These are phyloP conservation scores for Boletus eberwhitei DNA, from an alignment of 768 basidiomycete species.

Conservation along the genomic window DNA sequence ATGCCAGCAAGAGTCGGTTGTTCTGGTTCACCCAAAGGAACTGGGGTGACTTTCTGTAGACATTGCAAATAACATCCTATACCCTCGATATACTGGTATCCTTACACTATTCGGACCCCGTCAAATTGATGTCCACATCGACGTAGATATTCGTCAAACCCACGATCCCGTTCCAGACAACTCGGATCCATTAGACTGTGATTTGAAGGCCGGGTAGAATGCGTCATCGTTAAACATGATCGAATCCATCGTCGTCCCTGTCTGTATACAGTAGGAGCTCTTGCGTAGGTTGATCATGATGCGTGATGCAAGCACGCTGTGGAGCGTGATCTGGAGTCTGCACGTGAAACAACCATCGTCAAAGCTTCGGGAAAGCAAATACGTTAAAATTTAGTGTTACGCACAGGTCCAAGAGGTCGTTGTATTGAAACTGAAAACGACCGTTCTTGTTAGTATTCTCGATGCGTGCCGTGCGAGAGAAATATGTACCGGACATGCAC, in stretches of 20 bases:
- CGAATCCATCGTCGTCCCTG: not conserved
- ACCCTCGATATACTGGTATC: not conserved
- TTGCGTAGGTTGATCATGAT: conserved; percentile 14
- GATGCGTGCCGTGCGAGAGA: not conserved
- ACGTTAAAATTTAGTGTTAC: not conserved
- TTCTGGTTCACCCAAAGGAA: not conserved
- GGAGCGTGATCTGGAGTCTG: conserved; percentile 4
- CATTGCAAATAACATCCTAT: not conserved
- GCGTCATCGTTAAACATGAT: not conserved
- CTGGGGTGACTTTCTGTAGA: not conserved
- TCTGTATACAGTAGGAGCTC: not conserved
- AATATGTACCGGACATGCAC: conserved; percentile 7
- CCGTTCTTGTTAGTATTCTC: not conserved
- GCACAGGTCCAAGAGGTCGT: conserved; percentile 1
- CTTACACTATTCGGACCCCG: not conserved
- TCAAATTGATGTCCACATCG: not conserved
- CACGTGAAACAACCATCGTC: not conserved
- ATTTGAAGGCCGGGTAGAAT: not conserved
- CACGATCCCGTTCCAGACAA: not conserved
- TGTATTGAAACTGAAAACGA: conserved; percentile 2
- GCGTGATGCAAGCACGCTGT: conserved; percentile 10
- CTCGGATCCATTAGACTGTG: not conserved
- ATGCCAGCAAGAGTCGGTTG: no score
- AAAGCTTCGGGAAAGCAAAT: not conserved
- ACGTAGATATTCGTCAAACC: not conserved